Base-by-base conservation (phyloP, 202 grass and related monocot genomes). In the Digitaria exilis region DNA sequence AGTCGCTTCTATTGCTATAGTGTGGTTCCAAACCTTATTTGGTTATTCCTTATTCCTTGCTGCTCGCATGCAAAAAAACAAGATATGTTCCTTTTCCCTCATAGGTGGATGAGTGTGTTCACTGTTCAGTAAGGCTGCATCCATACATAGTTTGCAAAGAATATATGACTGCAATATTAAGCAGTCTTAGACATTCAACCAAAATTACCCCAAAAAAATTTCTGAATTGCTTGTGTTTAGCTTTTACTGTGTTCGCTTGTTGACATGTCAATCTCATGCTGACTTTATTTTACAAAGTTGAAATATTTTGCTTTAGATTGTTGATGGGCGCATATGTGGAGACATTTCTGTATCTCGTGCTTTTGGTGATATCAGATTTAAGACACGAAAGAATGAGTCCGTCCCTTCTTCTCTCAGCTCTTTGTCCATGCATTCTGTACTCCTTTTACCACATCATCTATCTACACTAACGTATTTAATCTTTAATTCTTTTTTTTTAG, bases 311-410 rank as follows among this genome's bases (percentile, higher is more conserved):
- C 5, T 77, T 28, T 76, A 98, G 96, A 98, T 98, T 90, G 73
- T 76, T 65, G 96, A 98, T 87, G 96, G 96, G 22, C 90, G 96
- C 50, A 93, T 98, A 89, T 98, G 96, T 92, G 96, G 96, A 64
- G 96, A 98, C 71, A 93, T 98, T 54, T 93, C 96, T 69, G 93
- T 98, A 63, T 94, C 96, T 9, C 96, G 96, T 81, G 87, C 96
- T 84, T 98, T 98, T 89, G 96, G 96, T 46, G 96, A 98, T 25
- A 96, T 98, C 72, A 90, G 93, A 81, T 98, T 92, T 84, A 98
- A 98, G 83, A 94, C 85, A 50, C 85, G 78, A 77, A 96, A 96
- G 61, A 89, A 96, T 84, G 96, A 98, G 96, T 98, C 88, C 31
- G 93, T 98, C 26, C 62, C 84, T 93, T 71, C 44, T 84, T 83